Evolutionary conservation across 2,329 filamentous ascomycete species (phyloP), one percentile per base, ranked within the genome.

Genomic region (Zalaria sp.): DNA sequence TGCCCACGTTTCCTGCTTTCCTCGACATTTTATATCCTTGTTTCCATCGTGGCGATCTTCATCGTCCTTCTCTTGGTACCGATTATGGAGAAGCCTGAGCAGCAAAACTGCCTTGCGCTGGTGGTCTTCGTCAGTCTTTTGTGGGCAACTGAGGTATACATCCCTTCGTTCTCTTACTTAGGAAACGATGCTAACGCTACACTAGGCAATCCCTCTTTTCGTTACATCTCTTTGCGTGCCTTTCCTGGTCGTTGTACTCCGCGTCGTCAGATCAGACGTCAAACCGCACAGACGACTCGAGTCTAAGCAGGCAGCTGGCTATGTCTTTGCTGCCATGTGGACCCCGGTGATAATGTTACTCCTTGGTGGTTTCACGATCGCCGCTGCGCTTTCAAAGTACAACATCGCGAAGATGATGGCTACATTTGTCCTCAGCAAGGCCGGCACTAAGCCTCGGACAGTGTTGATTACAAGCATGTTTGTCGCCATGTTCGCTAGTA

Each of bases 401-500:
- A 91, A 88, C 51, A 96, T 98, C 54, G 91, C 94, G 46, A 95
- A 96, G 64, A 82, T 91, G 57, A 87, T 98, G 66, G 91, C 91
- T 2, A 95, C 89, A 1, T 86, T 96, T 54, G 84, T 98, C 27
- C 72, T 98, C 29, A 94, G 87, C 68, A 96, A 94, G 66, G 91
- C 91, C 5, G 91, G 91, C 5, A 95, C 91, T 3, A 82, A 80
- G 53, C 91, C 91, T 6, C 73, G 80, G 42, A 89, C 84, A 2
- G 91, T 98, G 3, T 71, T 98, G 4, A 64, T 98, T n/a, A 91
- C 89, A 41, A 95, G 89, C 65, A 98, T 98, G 91, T 88, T 95
- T 53, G 91, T 98, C 35, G 88, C 89, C 42, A 93, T 91, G 56
- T 93, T 98, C 59, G 82, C 93, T 5, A 95, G 87, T 53, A 98